These are phyloP conservation scores for Vararia minispora DNA, from an alignment of 768 basidiomycete genomes.

Conservation along the genomic window DNA sequence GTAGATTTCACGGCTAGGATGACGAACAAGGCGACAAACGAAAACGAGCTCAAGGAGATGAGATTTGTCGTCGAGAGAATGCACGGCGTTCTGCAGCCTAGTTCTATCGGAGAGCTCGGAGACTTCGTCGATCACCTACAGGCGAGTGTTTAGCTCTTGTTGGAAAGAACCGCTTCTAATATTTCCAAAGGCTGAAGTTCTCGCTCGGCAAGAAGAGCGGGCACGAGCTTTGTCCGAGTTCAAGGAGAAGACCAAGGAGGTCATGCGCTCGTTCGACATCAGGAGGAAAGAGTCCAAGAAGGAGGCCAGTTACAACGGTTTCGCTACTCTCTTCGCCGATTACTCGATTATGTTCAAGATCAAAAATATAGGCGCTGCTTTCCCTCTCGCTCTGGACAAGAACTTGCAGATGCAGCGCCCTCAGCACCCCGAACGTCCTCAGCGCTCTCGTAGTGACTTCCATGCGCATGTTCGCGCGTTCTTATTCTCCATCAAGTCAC, in stretches of 20 bases:
- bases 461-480: conserved; percentile 66
- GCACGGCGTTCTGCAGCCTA: conserved; percentile 91
- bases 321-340: conserved; percentile 29
- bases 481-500: conserved; percentile 68
- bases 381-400: conserved; percentile 64
- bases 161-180: conserved; percentile 9
- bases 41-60: conserved; percentile 21
- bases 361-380: conserved; percentile 75
- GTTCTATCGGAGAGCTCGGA: conserved; percentile 81
- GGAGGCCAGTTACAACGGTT: no score
- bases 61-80: conserved; percentile 58
- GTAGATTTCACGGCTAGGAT: conserved; percentile 49
- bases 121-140: conserved; percentile 84
- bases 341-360: conserved; percentile 45
- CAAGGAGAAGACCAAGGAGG: conserved; percentile 64
- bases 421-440: conserved; percentile 27
- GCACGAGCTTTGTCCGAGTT: conserved; percentile 71
- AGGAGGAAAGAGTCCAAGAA: conserved; percentile 36
- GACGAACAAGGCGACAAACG: conserved; percentile 4
- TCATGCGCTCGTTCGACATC: conserved; percentile 68
- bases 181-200: conserved; percentile 53
- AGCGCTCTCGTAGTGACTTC: no score
- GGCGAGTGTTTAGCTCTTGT: conserved; percentile 28
- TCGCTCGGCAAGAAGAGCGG: conserved; percentile 63
- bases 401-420: conserved; percentile 39